Evolutionary conservation across 257 asterid species (phyloP), one percentile per base, ranked within the genome.

Genomic region (Lycium barbarum): DNA sequence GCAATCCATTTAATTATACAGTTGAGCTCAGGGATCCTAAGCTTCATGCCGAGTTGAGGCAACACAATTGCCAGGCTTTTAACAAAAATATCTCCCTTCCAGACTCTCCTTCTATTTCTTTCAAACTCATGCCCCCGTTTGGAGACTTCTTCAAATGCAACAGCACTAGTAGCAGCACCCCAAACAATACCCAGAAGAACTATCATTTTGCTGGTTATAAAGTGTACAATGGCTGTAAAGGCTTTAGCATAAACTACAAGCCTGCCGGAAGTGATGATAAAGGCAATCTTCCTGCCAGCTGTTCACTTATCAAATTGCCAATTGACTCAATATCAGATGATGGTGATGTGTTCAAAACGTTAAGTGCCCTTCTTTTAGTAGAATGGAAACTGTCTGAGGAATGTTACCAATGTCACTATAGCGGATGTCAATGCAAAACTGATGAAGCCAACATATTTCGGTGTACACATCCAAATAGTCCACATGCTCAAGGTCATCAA

Each of bases 291-390:
- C 43, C 61, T 74, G n/a, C 40, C 0, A 47, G 20, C 59, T 73
- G 80, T 73, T 73, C 59, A 12, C 80, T 73, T 2, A 20, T 73
- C 20, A 6, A 7, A 2, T 0, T 73, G 59, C 80, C 80, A 1
- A 1, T 1, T 3, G 0, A 0, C 12, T 11, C 5, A 0, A 0
- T 0, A 0, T 11, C 58, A 11, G 2, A 2, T 5, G 0, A 73
- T 47, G 59, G 12, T 20, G 1, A 2, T 73, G 0, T 73, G 59
- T 20, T 73, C 6, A 11, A 73, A 3, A n/a, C 20, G 80, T 45
- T 73, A 73, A 1, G 3, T 0, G n/a, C 59, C 7, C 12, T 26
- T 26, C 0, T 59, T 81, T 0, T 0, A 0, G 54, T 81, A 61
- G 38, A 12, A 58, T 38, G 72, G 84, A n/a, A 61, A 81, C 0